phyloP scores from a whole-genome alignment of 345 rosid genomes.

The Citrus sp. region DNA sequence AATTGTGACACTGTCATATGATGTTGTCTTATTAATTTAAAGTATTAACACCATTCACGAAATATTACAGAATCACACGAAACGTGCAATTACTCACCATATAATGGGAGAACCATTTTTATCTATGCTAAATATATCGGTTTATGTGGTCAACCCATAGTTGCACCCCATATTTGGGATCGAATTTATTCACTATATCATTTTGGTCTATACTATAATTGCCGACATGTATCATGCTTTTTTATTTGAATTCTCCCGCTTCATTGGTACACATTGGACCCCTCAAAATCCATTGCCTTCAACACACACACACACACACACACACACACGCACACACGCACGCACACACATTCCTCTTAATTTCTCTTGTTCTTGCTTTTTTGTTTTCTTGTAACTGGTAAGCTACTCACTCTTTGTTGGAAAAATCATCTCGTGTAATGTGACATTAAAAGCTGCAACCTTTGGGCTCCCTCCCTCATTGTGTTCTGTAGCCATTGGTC shows the following conservation, averaged over 20 bases:
- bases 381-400: slow-evolving; percentile 8
- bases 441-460: neutral
- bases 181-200: no score
- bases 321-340: neutral
- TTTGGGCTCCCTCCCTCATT: neutral
- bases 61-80: rapidly evolving
- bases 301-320: neutral
- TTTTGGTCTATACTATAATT: neutral
- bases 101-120: no score
- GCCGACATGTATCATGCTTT: slow-evolving; percentile 19
- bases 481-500: neutral
- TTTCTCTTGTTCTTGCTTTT: slow-evolving; percentile 2
- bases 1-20: no score
- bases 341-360: no score
- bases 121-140: no score
- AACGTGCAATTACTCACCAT: no score
- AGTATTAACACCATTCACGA: no score
- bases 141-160: no score
- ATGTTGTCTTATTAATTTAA: no score
- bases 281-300: neutral
- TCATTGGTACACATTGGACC: slow-evolving; percentile 1
- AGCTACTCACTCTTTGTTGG: neutral
- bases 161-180: no score
- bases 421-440: neutral
- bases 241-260: slow-evolving; percentile 5